phyloP scores from a whole-genome alignment of 352 stramenopile genomes.

The Phytophthora pini region DNA sequence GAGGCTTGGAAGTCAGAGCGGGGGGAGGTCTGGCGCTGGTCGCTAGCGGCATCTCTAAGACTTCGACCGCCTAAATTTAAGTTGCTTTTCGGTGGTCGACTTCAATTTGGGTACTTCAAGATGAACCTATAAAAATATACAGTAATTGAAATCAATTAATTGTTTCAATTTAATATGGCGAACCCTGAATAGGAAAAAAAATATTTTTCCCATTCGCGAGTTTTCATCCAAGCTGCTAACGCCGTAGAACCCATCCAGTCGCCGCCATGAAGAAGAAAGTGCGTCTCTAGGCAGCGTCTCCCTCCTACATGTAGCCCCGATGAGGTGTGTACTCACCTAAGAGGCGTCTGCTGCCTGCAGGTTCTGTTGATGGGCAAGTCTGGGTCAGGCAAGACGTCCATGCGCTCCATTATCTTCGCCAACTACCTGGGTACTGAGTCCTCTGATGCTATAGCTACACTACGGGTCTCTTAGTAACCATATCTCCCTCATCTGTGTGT shows the following conservation, averaged over 20 bases:
- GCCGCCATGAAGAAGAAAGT: conserved; percentile 73
- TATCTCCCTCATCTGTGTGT: background rate
- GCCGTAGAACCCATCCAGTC: background rate
- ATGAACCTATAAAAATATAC: no score
- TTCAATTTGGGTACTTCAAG: background rate
- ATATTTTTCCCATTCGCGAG: no score
- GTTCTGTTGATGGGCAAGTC: conserved; percentile 97
- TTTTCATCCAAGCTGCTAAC: no score
- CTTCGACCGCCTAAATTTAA: conserved; percentile 3
- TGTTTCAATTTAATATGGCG: background rate
- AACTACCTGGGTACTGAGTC: conserved; percentile 94
- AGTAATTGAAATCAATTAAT: background rate
- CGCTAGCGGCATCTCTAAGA: conserved; percentile 14
- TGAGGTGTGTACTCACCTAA: background rate
- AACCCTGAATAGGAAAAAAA: no score
- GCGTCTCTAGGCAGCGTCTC: background rate
- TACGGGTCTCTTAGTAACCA: background rate
- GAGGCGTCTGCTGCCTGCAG: conserved; percentile 41
- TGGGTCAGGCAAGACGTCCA: conserved; percentile 98
- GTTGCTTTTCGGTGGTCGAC: conserved; percentile 10
- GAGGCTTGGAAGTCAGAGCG: conserved; percentile 28
- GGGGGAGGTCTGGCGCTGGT: conserved; percentile 11
- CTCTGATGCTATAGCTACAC: background rate
- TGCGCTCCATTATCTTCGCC: conserved; percentile 99
- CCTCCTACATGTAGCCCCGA: background rate